Base-by-base conservation (phyloP, 2,329 filamentous ascomycete species). In the Coleophoma crateriformis region DNA sequence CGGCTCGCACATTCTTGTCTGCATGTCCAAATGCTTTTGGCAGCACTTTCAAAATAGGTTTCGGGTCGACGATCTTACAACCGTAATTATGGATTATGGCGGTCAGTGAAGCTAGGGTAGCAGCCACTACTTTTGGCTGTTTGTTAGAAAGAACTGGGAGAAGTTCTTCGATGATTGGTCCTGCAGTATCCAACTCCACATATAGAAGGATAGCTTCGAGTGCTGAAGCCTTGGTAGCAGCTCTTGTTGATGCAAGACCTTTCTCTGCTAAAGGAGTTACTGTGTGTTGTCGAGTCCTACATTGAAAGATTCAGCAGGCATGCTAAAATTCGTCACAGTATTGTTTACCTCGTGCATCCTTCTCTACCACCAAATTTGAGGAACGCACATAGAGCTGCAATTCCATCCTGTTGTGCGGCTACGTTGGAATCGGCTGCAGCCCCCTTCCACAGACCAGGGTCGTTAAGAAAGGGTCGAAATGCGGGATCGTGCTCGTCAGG, bases 1-100 rank as follows among this genome's bases (percentile, higher is more conserved):
- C 94, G 3, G 91, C 90, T 68, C 94, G 86, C 14, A 99, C 89
- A 66, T 97, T 97, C 71, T 99, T 99, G 76, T 99, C 94, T 33
- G 94, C 92, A 66, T 97, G 94, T 17, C 89, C 90, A 64, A 96
- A 99, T 2, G 85, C 86, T 65, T 96, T 95, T 3, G 94, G 90
- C 2, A 99, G 75, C 11, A 81, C 73, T 66, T 97, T 97, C 52
- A 97, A 78, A 17, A 95, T 84, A 2, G 89, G 86, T 66, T 99
- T 96, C 3, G 95, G 90, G 63, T 99, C 94, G 45, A 94, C 85
- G 15, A 90, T 83, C 70, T 96, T 96, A 74, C 90, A 95, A 50
- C 95, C 94, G 67, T 91, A 99, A 63, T 89, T 94, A 68, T 96
- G 90, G 64, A 88, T 94, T 51, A 97, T 90, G 44, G 85, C 78